Evolutionary conservation across 805 yeast species (phyloP).

Genomic region (Debaryomyces tyrocola): DNA sequence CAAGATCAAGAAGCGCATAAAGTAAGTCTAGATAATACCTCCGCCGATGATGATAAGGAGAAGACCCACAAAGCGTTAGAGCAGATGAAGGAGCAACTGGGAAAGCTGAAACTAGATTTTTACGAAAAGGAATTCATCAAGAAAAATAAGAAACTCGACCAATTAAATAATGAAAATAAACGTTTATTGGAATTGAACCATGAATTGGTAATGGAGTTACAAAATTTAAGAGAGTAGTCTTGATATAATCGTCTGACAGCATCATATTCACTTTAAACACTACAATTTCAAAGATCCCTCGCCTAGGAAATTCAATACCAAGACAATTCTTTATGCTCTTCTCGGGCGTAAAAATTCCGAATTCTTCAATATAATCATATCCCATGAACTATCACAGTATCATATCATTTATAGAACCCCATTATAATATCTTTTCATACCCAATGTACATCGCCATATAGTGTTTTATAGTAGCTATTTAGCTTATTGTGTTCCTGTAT

Average conservation of each 20-base stretch:
- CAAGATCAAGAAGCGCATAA: background rate
- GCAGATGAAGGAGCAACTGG: slow-evolving; percentile 13
- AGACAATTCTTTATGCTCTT: no score
- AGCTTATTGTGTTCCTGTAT: background rate
- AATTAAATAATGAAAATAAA: slow-evolving; percentile 26
- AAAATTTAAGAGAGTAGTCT: background rate
- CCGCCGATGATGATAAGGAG: background rate
- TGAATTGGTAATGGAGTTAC: slow-evolving; percentile 12
- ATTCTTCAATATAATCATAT: no score
- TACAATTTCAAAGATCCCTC: no score
- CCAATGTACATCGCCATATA: no score
- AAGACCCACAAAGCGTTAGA: slow-evolving; percentile 7
- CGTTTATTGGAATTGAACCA: slow-evolving; percentile 32
- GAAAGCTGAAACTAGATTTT: slow-evolving; percentile 14
- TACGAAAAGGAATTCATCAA: slow-evolving; percentile 22
- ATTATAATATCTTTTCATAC: no score
- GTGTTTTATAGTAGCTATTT: background rate
- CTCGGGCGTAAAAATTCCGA: no score
- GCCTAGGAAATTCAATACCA: no score
- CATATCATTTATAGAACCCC: no score
- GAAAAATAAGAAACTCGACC: slow-evolving; percentile 20
- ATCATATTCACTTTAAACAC: no score
- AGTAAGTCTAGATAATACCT: background rate
- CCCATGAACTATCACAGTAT: no score
- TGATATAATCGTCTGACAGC: background rate